Base-by-base conservation (phyloP, 2,329 filamentous ascomycete species). In the Sporothrix sp. region DNA sequence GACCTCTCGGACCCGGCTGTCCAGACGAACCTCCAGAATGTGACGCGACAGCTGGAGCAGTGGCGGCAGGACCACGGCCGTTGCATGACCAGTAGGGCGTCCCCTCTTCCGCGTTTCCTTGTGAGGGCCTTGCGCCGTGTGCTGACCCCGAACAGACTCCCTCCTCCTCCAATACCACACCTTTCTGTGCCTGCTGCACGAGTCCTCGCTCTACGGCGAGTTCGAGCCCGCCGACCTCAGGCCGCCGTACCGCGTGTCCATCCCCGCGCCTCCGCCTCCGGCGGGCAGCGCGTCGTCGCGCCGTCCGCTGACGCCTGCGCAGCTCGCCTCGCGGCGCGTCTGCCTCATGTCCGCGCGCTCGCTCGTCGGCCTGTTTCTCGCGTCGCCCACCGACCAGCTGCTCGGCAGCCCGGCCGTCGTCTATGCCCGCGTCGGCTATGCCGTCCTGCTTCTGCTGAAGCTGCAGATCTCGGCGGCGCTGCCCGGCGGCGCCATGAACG, bases 101-200 rank as follows among this genome's bases (percentile, higher is more conserved):
- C 23, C 8, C 11, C n/a, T 21, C 21, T 10, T 51, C n/a, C 18
- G 21, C 32, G 46, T 13, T 23, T 28, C 16, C 3, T 35, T n/a
- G n/a, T n/a, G n/a, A n/a, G n/a, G n/a, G n/a, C n/a, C n/a, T n/a
- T n/a, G n/a, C n/a, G n/a, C n/a, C n/a, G n/a, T n/a, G n/a, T n/a
- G n/a, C n/a, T n/a, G n/a, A n/a, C n/a, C n/a, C n/a, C n/a, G 23
- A 30, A 3, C 18, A 56, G 54, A 56, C 35, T 33, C 48, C 35
- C 50, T 56, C 2, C 39, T 56, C 16, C 53, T 54, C 10, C 50
- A 54, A 23, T 53, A 56, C 45, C n/a, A 54, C 25, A 50, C 50
- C 5, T 16, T 52, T 7, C 11, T 53, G 20, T 49, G 54, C 25
- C 21, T 48, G 4, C 48, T 56, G 7, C 52, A 54, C 45, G 54